Conservation (phyloP, 768 basidiomycete species). For the Daedaleopsis nitida region DNA sequence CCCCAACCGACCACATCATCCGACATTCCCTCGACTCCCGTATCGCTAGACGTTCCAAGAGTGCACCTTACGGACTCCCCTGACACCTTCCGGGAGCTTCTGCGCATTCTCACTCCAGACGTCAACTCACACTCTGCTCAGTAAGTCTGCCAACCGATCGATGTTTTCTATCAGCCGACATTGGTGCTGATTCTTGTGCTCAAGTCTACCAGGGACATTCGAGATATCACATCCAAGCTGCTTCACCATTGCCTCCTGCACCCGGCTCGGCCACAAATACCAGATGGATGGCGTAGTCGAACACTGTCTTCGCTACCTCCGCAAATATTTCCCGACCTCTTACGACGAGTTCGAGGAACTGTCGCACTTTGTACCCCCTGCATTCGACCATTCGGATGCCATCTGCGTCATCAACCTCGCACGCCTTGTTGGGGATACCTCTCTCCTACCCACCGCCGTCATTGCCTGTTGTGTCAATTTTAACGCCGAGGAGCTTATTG, state of each 20-base stretch:
- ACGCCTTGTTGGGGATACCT: background rate
- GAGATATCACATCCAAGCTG: background rate
- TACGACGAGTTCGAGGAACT: background rate
- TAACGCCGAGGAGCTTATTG: too few species aligned
- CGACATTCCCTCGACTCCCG: background rate
- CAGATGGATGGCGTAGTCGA: slow-evolving; percentile 7
- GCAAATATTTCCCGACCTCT: background rate
- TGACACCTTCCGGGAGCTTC: background rate
- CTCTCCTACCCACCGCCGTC: background rate
- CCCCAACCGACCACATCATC: background rate
- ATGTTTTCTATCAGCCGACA: background rate
- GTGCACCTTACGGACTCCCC: background rate
- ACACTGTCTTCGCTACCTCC: slow-evolving; percentile 3
- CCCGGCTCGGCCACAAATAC: slow-evolving; percentile 19
- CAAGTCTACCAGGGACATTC: background rate
- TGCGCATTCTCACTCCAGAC: background rate
- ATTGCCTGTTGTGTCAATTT: too few species aligned
- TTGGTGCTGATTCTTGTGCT: background rate
- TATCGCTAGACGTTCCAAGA: background rate
- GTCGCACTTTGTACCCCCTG: too few species aligned
- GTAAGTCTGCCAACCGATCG: background rate
- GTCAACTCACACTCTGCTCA: too few species aligned
- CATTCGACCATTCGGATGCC: background rate
- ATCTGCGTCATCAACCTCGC: background rate
- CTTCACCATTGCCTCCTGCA: background rate